Conservation (phyloP, 164 flowering plant species). For the Sextonia rubra region DNA sequence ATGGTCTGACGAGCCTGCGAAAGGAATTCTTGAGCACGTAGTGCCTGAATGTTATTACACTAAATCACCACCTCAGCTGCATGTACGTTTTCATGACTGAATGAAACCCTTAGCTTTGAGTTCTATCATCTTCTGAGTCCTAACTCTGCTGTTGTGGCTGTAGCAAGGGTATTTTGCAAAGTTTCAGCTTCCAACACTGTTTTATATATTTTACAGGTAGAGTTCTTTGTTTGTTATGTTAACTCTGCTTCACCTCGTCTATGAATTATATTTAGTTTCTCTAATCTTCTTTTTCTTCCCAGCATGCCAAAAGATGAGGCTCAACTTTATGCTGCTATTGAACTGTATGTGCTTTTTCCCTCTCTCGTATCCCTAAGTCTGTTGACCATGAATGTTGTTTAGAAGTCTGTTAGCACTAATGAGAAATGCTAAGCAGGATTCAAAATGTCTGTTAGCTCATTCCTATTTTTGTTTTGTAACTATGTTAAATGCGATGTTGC, state of each 20-base stretch:
- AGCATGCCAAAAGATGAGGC: constrained; percentile 99
- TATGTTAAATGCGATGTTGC: no score
- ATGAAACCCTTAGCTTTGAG: constrained; percentile 5
- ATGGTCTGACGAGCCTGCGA: constrained; percentile 92
- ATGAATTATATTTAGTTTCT: neutral
- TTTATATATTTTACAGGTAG: constrained; percentile 91
- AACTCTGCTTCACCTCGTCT: neutral
- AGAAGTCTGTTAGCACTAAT: neutral
- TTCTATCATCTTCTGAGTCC: neutral
- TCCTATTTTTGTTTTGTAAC: no score
- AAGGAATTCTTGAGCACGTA: constrained; percentile 84
- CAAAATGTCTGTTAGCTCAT: no score
- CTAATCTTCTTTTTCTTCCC: constrained; percentile 18
- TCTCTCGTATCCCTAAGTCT: constrained; percentile 4
- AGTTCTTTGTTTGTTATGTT: neutral
- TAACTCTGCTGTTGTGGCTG: constrained; percentile 12
- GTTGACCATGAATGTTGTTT: neutral
- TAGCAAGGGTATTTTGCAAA: constrained; percentile 74
- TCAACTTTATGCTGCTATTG: constrained; percentile 87
- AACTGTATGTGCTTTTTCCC: constrained; percentile 55
- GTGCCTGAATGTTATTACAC: constrained; percentile 87
- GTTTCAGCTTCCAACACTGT: constrained; percentile 66
- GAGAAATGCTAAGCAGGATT: neutral
- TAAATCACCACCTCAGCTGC: constrained; percentile 65
- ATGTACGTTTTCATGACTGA: constrained; percentile 42